Evolutionary conservation across 345 rosid genomes (phyloP), one percentile per base, ranked within the genome.

Genomic region (Trapa incisa): DNA sequence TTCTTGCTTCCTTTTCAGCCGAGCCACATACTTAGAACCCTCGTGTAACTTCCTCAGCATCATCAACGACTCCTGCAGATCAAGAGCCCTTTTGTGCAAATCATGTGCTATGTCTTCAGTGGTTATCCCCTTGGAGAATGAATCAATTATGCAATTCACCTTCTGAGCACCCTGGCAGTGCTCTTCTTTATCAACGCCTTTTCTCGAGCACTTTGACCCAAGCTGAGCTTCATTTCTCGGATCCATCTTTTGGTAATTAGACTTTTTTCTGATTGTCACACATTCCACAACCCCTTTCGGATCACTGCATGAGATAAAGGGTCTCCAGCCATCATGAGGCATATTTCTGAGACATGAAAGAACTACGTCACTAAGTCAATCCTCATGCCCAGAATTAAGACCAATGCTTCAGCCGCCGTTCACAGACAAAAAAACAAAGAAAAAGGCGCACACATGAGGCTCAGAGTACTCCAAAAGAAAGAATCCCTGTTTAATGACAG

Each of bases 221-320:
- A 57, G 76, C n/a, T 43, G 75, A 22, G 68, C 72, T 43, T 67
- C 74, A 6, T 71, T 69, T 70, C 75, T 74, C 43, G 63, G 79
- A 75, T 81, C 86, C 82, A 76, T 79, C 68, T 75, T 85, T 1
- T 13, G 61, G 39, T 47, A 77, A 65, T 76, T 73, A 65, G 75
- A 63, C 37, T 61, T 67, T 75, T 72, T 88, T 81, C 84, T 87
- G 56, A 88, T 77, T 52, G 85, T 76, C 80, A 89, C 84, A 78
- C 88, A 82, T 65, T 93, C 97, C 3, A 90, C 90, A 56, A 88
- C 92, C 58, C 91, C 97, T 75, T 82, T 82, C 42, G 97, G 84
- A 84, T 90, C 98, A 76, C 85, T 87, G 71, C 98, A 93, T 41
- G 81, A 83, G 75, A 88, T 77, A 66, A 93, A 92, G 70, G 98